Percentiles rank a stretch among this genome's conserved stretches.
Evolutionary conservation across 805 yeast genomes (phyloP).

Genomic region (Candida odintsovae): DNA sequence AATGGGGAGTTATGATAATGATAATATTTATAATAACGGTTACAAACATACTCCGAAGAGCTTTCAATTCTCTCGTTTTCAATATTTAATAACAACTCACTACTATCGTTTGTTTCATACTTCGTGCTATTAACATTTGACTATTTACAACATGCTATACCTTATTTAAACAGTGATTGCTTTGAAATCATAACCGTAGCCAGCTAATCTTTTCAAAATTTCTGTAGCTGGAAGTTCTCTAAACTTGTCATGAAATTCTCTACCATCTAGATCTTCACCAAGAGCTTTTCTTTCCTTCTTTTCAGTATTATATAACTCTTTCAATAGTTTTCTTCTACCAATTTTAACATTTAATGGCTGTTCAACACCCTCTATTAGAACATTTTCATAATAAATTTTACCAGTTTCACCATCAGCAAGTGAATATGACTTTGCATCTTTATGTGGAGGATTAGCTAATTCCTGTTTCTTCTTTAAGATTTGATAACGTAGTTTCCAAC

Average conservation of each 20-base stretch:
- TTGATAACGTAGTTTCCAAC: slow-evolving; percentile 84
- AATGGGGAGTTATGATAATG: no score
- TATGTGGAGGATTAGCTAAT: slow-evolving; percentile 34
- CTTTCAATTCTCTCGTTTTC: background rate
- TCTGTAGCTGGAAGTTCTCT: slow-evolving; percentile 40
- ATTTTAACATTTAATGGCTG: slow-evolving; percentile 44
- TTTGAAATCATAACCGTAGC: slow-evolving; percentile 30
- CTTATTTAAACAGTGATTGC: slow-evolving; percentile 17
- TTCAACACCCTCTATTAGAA: slow-evolving; percentile 28
- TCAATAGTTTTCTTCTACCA: slow-evolving; percentile 61
- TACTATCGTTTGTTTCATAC: background rate
- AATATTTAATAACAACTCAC: background rate
- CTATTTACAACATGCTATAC: slow-evolving; percentile 6
- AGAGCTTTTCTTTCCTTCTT: slow-evolving; percentile 35
- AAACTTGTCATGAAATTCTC: slow-evolving; percentile 37
- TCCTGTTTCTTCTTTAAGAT: slow-evolving; percentile 46
- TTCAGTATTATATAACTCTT: slow-evolving; percentile 47
- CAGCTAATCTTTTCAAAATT: slow-evolving; percentile 42
- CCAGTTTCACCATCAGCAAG: slow-evolving; percentile 26
- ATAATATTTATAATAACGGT: no score
- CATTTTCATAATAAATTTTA: slow-evolving; percentile 45
- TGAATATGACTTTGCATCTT: slow-evolving; percentile 29
- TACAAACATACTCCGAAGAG: no score
- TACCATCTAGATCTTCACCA: slow-evolving; percentile 40
- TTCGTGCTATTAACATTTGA: slow-evolving; percentile 1